Conservation (phyloP, 208 protist genomes). For the Phytomonas francai region DNA sequence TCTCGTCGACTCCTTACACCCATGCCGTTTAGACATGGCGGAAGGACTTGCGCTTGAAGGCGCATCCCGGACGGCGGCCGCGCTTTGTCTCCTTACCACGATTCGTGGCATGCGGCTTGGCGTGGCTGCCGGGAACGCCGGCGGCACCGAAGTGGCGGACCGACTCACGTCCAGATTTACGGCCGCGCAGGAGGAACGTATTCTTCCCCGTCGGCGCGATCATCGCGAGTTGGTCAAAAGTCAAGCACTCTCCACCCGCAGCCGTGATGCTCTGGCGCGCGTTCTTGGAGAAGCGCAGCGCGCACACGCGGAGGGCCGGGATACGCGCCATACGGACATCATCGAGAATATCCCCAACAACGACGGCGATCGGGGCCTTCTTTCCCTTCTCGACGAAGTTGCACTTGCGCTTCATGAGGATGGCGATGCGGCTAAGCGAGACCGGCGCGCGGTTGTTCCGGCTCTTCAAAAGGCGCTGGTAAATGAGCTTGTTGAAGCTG, state of each 20-base stretch:
- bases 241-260: slow-evolving; percentile 98
- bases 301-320: slow-evolving; percentile 95
- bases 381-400: slow-evolving; percentile 70
- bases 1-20: background rate
- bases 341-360: slow-evolving; percentile 98
- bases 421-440: slow-evolving; percentile 93
- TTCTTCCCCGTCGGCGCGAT: slow-evolving; percentile 95
- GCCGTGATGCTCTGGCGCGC: slow-evolving; percentile 97
- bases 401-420: slow-evolving; percentile 90
- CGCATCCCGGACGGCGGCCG: slow-evolving; percentile 90
- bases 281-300: slow-evolving; percentile 97
- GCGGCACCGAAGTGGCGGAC: slow-evolving; percentile 98
- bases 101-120: slow-evolving; percentile 83
- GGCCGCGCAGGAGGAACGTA: slow-evolving; percentile 96
- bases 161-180: slow-evolving; percentile 92
- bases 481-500: slow-evolving; percentile 98
- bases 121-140: slow-evolving; percentile 89
- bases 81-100: slow-evolving; percentile 91
- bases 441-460: slow-evolving; percentile 95
- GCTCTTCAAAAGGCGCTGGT: slow-evolving; percentile 95
- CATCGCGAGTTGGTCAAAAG: slow-evolving; percentile 98
- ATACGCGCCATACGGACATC: slow-evolving; percentile 96
- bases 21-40: slow-evolving; percentile 49
- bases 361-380: slow-evolving; percentile 93
- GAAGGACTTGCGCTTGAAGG: slow-evolving; percentile 73